Percentiles rank a stretch among this genome's conserved stretches.
These are phyloP conservation scores for Collybia sp. DNA, from an alignment of 768 basidiomycete genomes.

Conservation along the genomic window DNA sequence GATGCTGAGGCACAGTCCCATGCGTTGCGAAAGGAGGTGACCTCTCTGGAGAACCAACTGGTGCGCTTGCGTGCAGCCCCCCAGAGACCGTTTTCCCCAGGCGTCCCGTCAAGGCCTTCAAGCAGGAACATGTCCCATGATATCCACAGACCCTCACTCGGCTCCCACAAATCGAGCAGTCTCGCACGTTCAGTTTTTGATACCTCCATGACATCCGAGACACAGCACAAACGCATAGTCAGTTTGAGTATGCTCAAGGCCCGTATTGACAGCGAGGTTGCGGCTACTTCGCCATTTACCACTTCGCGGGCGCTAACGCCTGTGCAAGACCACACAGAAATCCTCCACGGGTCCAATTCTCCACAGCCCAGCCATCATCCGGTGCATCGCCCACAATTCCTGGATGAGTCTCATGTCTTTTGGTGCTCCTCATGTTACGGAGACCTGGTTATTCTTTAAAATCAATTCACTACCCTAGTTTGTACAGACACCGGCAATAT, in stretches of 20 bases:
- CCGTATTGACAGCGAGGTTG: slow-evolving; percentile 79
- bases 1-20: slow-evolving; percentile 69
- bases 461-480: neutral
- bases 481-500: neutral
- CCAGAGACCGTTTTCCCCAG: slow-evolving; percentile 43
- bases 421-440: slow-evolving; percentile 85
- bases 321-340: slow-evolving; percentile 26
- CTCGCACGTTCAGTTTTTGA: slow-evolving; percentile 62
- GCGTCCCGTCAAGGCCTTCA: slow-evolving; percentile 37
- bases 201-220: slow-evolving; percentile 66
- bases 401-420: slow-evolving; percentile 87
- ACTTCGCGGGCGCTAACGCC: slow-evolving; percentile 54
- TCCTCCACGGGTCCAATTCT: slow-evolving; percentile 15
- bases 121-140: slow-evolving; percentile 39
- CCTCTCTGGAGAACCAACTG: slow-evolving; percentile 63
- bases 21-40: slow-evolving; percentile 62
- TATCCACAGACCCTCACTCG: slow-evolving; percentile 28
- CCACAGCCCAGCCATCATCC: slow-evolving; percentile 19
- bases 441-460: slow-evolving; percentile 72
- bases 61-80: slow-evolving; percentile 39
- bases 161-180: slow-evolving; percentile 30
- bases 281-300: slow-evolving; percentile 35
- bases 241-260: slow-evolving; percentile 89
- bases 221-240: slow-evolving; percentile 76
- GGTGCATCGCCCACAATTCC: slow-evolving; percentile 60